Percentiles rank a stretch among this genome's conserved stretches.
phyloP scores from a whole-genome alignment of 768 basidiomycete genomes.

The Daedaleopsis sinensis region DNA sequence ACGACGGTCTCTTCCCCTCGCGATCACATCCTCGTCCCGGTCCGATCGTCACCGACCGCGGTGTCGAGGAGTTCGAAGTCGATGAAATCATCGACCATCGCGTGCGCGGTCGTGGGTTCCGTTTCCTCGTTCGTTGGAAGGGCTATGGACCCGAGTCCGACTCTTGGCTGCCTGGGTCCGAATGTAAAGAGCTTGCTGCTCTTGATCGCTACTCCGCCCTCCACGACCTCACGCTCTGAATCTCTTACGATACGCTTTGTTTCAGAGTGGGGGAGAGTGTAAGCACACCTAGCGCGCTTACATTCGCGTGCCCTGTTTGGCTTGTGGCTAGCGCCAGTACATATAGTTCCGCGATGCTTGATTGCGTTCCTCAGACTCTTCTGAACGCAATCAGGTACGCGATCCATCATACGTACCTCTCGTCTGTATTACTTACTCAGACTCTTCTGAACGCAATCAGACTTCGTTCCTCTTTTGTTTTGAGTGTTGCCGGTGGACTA shows the following conservation, averaged over 20 bases:
- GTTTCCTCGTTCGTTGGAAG: conserved; percentile 37
- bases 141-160: conserved; percentile 35
- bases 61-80: conserved; percentile 31
- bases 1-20: conserved; percentile 40
- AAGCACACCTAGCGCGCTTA: too few species aligned
- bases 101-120: conserved; percentile 28
- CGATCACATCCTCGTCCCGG: conserved; percentile 28
- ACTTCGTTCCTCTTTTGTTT: too few species aligned
- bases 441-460: too few species aligned
- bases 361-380: too few species aligned
- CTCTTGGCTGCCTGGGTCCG: conserved; percentile 29
- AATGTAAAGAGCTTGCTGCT: conserved; percentile 29
- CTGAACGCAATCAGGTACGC: too few species aligned
- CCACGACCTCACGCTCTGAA: background rate
- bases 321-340: too few species aligned
- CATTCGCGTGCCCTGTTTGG: too few species aligned
- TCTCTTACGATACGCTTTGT: background rate
- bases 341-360: too few species aligned
- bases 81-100: conserved; percentile 35
- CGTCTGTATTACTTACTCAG: too few species aligned
- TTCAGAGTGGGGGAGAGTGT: background rate
- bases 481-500: too few species aligned
- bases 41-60: conserved; percentile 30
- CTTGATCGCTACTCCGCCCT: conserved; percentile 19
- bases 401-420: too few species aligned